Evolutionary conservation across 164 flowering plant species (phyloP).

Genomic region (Vitis labrusca): DNA sequence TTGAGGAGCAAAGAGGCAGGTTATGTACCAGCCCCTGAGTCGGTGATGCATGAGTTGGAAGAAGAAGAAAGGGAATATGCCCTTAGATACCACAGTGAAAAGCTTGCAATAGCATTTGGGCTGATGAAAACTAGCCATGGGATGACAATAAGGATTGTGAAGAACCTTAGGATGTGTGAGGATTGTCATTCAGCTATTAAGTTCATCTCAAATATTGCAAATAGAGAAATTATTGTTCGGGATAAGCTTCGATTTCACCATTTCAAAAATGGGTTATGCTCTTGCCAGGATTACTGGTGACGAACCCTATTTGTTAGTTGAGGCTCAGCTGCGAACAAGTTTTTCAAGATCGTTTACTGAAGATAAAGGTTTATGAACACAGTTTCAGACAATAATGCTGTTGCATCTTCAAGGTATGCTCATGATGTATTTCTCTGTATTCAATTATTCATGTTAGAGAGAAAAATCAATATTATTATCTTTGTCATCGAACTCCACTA

Average conservation of each 20-base stretch:
- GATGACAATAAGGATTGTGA: slow-evolving; percentile 46
- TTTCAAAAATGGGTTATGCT: slow-evolving; percentile 63
- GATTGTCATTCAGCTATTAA: slow-evolving; percentile 76
- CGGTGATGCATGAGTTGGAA: slow-evolving; percentile 69
- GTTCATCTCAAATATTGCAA: slow-evolving; percentile 45
- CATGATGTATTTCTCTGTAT: too few species aligned
- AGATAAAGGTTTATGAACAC: too few species aligned
- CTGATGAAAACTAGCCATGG: slow-evolving; percentile 46
- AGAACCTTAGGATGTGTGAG: slow-evolving; percentile 77
- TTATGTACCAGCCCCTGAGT: slow-evolving; percentile 48
- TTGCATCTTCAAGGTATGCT: too few species aligned
- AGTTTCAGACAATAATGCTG: too few species aligned
- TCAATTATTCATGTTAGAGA: too few species aligned
- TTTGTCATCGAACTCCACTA: too few species aligned
- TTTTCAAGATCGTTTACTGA: too few species aligned
- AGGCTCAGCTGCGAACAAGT: too few species aligned
- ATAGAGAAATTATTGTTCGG: slow-evolving; percentile 63
- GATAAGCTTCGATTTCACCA: slow-evolving; percentile 82
- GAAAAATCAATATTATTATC: too few species aligned
- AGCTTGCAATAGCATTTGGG: slow-evolving; percentile 76
- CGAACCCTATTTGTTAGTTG: neutral
- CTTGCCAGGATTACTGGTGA: slow-evolving; percentile 78
- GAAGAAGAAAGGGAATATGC: slow-evolving; percentile 75
- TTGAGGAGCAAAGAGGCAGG: slow-evolving; percentile 51
- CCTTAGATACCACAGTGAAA: slow-evolving; percentile 73